Evolutionary conservation across 768 basidiomycete species (phyloP).

Genomic region (Trichaptum fuscoviolaceum): DNA sequence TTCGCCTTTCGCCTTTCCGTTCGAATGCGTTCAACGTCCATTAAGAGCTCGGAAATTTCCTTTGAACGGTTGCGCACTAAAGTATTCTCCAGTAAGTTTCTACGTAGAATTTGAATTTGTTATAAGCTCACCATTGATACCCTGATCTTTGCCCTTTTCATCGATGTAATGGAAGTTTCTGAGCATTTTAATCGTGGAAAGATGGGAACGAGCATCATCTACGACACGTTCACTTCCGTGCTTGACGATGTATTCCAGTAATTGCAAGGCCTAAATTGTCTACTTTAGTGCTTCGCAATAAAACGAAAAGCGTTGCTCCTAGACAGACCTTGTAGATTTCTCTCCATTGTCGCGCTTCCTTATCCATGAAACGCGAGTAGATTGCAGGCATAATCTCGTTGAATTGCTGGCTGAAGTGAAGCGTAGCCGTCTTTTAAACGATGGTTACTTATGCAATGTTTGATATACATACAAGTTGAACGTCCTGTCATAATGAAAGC

Average conservation of each 20-base stretch:
- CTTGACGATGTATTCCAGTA: slow-evolving; percentile 94
- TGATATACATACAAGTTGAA: slow-evolving; percentile 79
- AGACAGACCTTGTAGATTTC: slow-evolving; percentile 90
- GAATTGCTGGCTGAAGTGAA: slow-evolving; percentile 75
- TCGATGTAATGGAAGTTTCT: slow-evolving; percentile 98
- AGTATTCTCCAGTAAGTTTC: slow-evolving; percentile 3
- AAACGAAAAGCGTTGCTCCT: not conserved
- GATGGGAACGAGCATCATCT: slow-evolving; percentile 92
- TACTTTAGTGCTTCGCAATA: not conserved
- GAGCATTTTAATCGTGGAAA: slow-evolving; percentile 96
- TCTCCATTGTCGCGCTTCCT: slow-evolving; percentile 96
- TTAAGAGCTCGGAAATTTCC: slow-evolving; percentile 87
- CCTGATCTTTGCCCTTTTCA: slow-evolving; percentile 98
- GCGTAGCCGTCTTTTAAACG: not conserved
- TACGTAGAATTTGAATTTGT: not conserved
- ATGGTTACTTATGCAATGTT: not conserved
- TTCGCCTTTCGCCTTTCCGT: slow-evolving; percentile 90
- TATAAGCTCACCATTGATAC: slow-evolving; percentile 77
- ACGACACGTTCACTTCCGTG: slow-evolving; percentile 97
- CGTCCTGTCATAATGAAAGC: slow-evolving; percentile 54
- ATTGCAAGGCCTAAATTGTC: slow-evolving; percentile 67
- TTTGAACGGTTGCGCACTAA: slow-evolving; percentile 91
- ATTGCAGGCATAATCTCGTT: slow-evolving; percentile 99
- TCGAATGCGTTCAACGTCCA: slow-evolving; percentile 88
- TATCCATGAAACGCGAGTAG: slow-evolving; percentile 94